Base-by-base conservation (phyloP, 1,284 basidiomycete species). In the Hypsizygus ulmarius region DNA sequence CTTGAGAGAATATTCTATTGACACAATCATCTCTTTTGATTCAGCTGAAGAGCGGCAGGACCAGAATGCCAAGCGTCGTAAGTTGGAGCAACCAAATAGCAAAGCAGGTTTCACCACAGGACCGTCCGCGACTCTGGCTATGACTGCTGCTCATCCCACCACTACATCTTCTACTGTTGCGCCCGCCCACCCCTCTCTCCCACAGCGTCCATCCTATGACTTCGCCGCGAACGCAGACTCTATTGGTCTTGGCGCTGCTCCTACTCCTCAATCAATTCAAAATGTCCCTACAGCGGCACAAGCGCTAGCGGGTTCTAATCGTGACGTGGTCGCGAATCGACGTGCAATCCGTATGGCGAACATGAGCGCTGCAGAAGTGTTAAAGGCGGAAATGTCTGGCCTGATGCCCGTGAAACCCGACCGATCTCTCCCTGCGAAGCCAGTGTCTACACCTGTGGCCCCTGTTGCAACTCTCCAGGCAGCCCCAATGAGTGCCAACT, bases 311-410 rank as follows among this genome's bases (percentile, higher is more conserved):
- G 87, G 87, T 18, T 89, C 87, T 25, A 93, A 95, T 68, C 79
- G 80, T 56, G 91, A 94, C 64, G 81, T 95, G 48, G 90, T 94
- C 36, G 84, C 86, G 45, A 96, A 96, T 64, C 82, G 92, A 48
- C 79, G 81, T 56, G 90, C 90, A 16, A 93, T 96, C 56, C 83
- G 95, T 49, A 87, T 97, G 81, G 96, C 95, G 11, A 98, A 99
- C 64, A 83, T 97, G 79, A 92, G 84, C 69, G 96, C 96, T 37
- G 95, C 94, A 49, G 91, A 97, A 63, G 82, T 87, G 64, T 76
- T 99, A 58, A 95, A 93, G 69, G 94, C 93, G 43, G 91, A 98
- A 69, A 70, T 99, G 55, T 81, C 83, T 51, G 85, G 85, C 32
- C 69, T 83, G 45, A 63, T 76, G 45, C 82, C 84, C 45, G 73